Conservation (phyloP, 2,329 filamentous ascomycete genomes). For the Cladophialophora bantiana region DNA sequence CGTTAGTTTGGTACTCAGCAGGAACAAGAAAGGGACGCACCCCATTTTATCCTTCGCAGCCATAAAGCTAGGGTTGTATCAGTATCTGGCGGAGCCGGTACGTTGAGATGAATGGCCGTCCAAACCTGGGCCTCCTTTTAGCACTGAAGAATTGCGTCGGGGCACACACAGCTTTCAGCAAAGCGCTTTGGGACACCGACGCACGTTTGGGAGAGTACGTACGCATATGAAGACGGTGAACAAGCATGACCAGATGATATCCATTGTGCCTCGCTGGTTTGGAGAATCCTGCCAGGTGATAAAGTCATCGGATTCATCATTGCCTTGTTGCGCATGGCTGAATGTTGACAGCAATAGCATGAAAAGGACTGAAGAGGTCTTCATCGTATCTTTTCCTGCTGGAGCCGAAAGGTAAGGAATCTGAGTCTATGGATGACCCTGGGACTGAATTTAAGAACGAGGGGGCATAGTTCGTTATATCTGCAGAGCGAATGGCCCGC, state of each 20-base stretch:
- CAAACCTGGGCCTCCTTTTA: background rate
- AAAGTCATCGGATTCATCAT: slow-evolving; percentile 8
- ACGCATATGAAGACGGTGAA: slow-evolving; percentile 27
- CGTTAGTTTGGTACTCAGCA: background rate
- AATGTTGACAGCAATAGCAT: background rate
- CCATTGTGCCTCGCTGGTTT: slow-evolving; percentile 25
- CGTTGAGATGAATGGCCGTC: slow-evolving; percentile 26
- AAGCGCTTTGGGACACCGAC: background rate
- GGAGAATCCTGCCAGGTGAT: slow-evolving; percentile 20
- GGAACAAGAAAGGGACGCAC: background rate
- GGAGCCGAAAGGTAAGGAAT: background rate
- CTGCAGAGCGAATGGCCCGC: background rate
- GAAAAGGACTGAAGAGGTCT: background rate
- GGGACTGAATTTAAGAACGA: background rate
- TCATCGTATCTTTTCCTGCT: background rate
- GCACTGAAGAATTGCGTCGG: background rate
- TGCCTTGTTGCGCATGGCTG: slow-evolving; percentile 8
- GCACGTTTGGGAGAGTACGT: background rate
- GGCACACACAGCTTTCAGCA: background rate
- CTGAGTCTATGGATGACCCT: background rate
- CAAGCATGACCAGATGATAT: slow-evolving; percentile 27
- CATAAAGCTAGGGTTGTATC: slow-evolving; percentile 16
- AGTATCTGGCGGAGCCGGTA: slow-evolving; percentile 19
- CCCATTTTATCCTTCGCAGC: slow-evolving; percentile 22
- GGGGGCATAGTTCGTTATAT: background rate